Evolutionary conservation across 768 basidiomycete species (phyloP).

Genomic region (Boletus tomentosulus): DNA sequence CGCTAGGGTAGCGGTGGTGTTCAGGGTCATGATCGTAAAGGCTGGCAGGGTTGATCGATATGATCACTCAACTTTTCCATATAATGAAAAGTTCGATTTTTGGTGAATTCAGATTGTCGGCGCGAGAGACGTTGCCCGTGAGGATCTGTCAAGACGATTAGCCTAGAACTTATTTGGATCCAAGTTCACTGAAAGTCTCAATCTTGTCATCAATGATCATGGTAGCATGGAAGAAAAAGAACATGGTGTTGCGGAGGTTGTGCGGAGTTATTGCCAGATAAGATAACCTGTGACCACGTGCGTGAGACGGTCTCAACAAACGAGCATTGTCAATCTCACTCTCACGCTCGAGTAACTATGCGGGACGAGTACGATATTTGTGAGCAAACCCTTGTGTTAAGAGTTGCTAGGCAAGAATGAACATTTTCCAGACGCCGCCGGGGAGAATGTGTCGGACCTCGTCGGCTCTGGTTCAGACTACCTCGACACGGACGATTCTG

Average conservation of each 20-base stretch:
- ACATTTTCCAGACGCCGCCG: neutral
- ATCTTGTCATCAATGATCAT: too few species aligned
- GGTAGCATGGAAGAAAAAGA: too few species aligned
- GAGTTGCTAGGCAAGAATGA: slow-evolving; percentile 51
- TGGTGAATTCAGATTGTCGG: neutral
- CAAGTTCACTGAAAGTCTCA: neutral
- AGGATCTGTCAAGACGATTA: neutral
- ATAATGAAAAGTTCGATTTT: neutral
- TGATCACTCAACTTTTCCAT: neutral
- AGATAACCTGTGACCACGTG: neutral
- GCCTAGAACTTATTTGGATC: neutral
- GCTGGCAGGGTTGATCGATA: neutral
- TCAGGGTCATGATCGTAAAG: neutral
- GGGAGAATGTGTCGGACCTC: neutral
- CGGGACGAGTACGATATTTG: neutral
- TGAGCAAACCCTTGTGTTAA: slow-evolving; percentile 36
- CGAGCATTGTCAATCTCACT: neutral
- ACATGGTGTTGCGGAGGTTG: too few species aligned
- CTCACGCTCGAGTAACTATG: neutral
- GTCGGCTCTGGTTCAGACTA: slow-evolving; percentile 9
- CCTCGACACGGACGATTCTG: neutral
- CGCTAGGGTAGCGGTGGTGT: neutral
- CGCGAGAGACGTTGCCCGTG: neutral
- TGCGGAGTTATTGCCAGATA: neutral
- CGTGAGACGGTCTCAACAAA: neutral